phyloP scores from a whole-genome alignment of 371 early-diverging fungal species.

The Actinomucor elegans region DNA sequence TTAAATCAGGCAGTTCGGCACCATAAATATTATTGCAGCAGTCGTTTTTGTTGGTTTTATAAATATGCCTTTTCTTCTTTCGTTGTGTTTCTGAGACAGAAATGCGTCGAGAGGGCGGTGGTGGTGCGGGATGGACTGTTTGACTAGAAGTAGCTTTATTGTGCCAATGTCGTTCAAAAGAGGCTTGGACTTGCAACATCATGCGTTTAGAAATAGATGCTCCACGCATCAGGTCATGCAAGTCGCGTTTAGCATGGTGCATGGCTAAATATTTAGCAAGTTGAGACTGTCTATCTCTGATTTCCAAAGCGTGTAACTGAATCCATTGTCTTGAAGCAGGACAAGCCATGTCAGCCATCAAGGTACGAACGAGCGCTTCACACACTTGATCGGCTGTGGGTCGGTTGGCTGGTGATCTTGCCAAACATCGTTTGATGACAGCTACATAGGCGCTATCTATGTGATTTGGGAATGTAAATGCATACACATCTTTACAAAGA shows the following conservation, averaged over 20 bases:
- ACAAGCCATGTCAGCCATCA: slow-evolving; percentile 4
- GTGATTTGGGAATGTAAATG: slow-evolving; percentile 18
- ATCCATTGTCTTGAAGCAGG: not conserved
- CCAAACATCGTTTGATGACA: slow-evolving; percentile 4
- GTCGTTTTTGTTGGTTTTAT: not conserved
- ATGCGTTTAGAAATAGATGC: slow-evolving; percentile 20
- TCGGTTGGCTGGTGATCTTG: not conserved
- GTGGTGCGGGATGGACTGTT: not conserved
- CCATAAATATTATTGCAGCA: slow-evolving; percentile 1
- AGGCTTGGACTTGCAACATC: slow-evolving; percentile 9
- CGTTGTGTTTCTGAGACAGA: not conserved
- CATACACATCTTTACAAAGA: slow-evolving; percentile 28
- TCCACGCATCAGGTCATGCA: slow-evolving; percentile 8
- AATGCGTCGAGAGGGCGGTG: not conserved
- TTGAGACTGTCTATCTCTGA: not conserved
- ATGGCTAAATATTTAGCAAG: slow-evolving; percentile 8
- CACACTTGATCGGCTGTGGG: slow-evolving; percentile 16
- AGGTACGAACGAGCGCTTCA: slow-evolving; percentile 1
- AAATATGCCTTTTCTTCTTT: not conserved
- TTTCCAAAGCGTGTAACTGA: not conserved
- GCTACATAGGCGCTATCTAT: slow-evolving; percentile 6
- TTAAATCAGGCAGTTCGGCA: slow-evolving; percentile 12
- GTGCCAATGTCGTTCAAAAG: slow-evolving; percentile 1
- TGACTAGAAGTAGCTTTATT: not conserved
- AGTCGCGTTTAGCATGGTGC: not conserved